A percentile compares a stretch with the other conserved stretches of the same genome.
Conservation (phyloP, 2,329 filamentous ascomycete genomes). For the Ceratocystis destructans region DNA sequence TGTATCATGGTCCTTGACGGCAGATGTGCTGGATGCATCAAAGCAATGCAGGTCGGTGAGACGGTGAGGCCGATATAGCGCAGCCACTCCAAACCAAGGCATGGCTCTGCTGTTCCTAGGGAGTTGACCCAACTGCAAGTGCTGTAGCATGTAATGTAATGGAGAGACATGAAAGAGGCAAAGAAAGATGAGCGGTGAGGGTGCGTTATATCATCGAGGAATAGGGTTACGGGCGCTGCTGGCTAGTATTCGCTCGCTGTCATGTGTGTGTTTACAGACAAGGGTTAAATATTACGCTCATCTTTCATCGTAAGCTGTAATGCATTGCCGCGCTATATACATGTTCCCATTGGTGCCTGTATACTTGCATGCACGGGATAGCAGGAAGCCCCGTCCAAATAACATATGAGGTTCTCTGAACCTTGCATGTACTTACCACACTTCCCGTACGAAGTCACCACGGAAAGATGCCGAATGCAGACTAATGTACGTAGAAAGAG, state of each 20-base stretch:
- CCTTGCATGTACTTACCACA: no score
- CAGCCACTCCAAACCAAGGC: background rate
- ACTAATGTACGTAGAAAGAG: background rate
- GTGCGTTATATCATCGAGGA: no score
- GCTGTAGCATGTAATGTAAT: background rate
- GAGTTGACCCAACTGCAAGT: background rate
- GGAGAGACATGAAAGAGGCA: background rate
- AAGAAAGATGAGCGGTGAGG: background rate
- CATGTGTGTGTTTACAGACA: no score
- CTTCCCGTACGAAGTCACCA: background rate
- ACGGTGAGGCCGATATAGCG: background rate
- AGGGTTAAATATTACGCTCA: no score
- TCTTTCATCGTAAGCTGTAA: no score
- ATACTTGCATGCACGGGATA: background rate
- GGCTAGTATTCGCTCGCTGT: no score
- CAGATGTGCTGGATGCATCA: no score
- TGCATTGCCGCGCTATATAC: no score
- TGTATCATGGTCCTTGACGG: no score
- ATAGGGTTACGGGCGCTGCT: no score
- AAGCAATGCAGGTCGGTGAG: background rate
- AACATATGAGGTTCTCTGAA: background rate
- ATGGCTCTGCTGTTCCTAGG: background rate
- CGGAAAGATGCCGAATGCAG: background rate
- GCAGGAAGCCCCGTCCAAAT: background rate
- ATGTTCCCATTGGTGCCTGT: no score